Evolutionary conservation across 192 early-diverging fungal genomes (phyloP), one percentile per base, ranked within the genome.

Genomic region (Phlyctochytrium arcticum): DNA sequence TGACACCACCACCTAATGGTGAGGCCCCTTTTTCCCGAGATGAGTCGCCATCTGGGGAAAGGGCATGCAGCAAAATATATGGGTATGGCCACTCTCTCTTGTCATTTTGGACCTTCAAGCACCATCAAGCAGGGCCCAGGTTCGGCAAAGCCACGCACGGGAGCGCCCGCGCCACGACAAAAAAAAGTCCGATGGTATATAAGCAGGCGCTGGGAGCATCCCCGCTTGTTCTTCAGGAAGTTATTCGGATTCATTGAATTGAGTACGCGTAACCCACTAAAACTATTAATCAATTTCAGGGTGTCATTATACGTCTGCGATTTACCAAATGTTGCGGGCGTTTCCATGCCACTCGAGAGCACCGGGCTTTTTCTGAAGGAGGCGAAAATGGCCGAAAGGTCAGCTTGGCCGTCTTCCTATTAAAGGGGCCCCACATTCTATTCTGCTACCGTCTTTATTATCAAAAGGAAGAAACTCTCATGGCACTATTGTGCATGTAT

Each of bases 221-320:
- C 2, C 21, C 15, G 12, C 21, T 44, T 44, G 12, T 44, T 44
- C 39, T 44, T 44, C 21, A 44, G 39, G 39, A 53, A 53, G 50
- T 53, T 53, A 53, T 53, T 53, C 50, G 50, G n/a, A 53, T 53
- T 53, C 50, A 53, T 53, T 53, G 12, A 12, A 53, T 53, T 53
- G 50, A 53, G 24, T 53, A n/a, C n/a, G 19, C n/a, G 27, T 53
- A 53, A 53, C 50, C 50, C 50, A 53, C 50, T 53, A 53, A 2
- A 51, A 53, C 50, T 53, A 53, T 53, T 53, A 53, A 53, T 53
- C 50, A 19, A 19, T 19, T 27, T 2, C 12, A 53, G 24, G 50
- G 50, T 27, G 50, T 26, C 15, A 27, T 53, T 24, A 53, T 53
- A 24, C 50, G 50, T n/a, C 12, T 12, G 27, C 50, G 17, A 12